Conservation (phyloP, 176 grass and related monocot genomes). For the Otatea glauca region DNA sequence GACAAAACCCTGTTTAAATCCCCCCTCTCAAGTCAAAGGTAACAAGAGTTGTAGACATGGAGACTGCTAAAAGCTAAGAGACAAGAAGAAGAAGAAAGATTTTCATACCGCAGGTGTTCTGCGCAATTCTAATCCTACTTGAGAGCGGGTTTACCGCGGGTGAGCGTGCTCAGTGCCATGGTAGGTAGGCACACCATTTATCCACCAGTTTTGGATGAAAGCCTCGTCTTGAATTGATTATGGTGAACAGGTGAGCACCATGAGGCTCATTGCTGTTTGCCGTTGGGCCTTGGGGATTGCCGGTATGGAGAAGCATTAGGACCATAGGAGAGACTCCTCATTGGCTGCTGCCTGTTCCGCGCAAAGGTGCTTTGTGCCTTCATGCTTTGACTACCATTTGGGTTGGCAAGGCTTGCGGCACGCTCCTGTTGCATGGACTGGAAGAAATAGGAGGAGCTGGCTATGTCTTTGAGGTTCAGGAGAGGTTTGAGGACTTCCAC, state of each 20-base stretch:
- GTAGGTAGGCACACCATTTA: neutral
- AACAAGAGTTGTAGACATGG: slow-evolving; percentile 27
- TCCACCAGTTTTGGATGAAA: slow-evolving; percentile 15
- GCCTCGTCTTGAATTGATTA: neutral
- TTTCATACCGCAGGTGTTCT: neutral
- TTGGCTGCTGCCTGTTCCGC: slow-evolving; percentile 69
- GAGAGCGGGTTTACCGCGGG: neutral
- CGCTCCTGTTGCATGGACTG: slow-evolving; percentile 89
- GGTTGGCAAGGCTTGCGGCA: slow-evolving; percentile 46
- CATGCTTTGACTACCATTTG: slow-evolving; percentile 63
- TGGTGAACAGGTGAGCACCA: neutral
- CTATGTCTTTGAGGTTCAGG: slow-evolving; percentile 89
- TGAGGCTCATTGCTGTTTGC: slow-evolving; percentile 49
- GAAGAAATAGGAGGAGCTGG: slow-evolving; percentile 76
- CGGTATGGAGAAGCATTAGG: slow-evolving; percentile 78
- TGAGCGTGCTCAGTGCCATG: neutral
- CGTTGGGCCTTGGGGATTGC: slow-evolving; percentile 73
- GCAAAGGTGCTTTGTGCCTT: slow-evolving; percentile 67
- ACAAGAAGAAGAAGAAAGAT: neutral
- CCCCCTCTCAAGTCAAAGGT: slow-evolving; percentile 35
- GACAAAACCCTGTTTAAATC: slow-evolving; percentile 40
- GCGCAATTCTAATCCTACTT: slow-evolving; percentile 12
- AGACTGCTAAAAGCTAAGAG: slow-evolving; percentile 30
- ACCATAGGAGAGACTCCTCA: slow-evolving; percentile 85
- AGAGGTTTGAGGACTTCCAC: slow-evolving; percentile 93